Base-by-base conservation (phyloP, 192 early-diverging fungal species). In the Umbelopsis sp. region DNA sequence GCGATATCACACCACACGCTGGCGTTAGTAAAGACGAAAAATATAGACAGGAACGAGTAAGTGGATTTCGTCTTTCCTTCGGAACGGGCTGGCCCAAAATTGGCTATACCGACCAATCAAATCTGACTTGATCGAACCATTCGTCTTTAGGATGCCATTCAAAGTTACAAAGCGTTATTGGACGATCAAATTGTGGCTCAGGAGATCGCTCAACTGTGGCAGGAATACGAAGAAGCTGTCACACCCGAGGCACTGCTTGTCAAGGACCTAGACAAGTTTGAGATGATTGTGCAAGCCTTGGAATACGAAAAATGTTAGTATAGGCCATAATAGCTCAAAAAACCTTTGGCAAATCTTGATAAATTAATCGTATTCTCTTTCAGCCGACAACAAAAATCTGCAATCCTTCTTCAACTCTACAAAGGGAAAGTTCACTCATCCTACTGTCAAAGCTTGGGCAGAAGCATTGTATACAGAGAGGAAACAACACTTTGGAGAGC, bases 181-280 rank as follows among this genome's bases (percentile, higher is more conserved):
- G 88, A 81, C 10, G 79, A 81, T 53, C 75, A 87, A 0, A 69
- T 69, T 2, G 80, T 85, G 43, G 91, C 91, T 21, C 45, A 78
- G 29, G 96, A 98, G 71, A 96, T 98, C 34, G 71, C 76, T 20
- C 82, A 68, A 4, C 70, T 98, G 49, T 98, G 95, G 95, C 66
- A 77, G 29, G 96, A 98, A 70, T 98, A 95, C 71, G 96, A 98
- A 74, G 85, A 90, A 9, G 86, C 80, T 8, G 53, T 65, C 21
- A 94, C 94, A 3, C 72, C 75, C 1, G 96, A 98, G 71, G 94
- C 96, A 0, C 74, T 87, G 14, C 72, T 96, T 31, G 93, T 95
- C 44, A 94, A 96, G 51, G 94, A 98, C 75, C 77, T 98, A 74
- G 96, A 98, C 80, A 98, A 98, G 78, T 98, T 95, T 88, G 96